These are phyloP conservation scores for Cryptococcus deneoformans DNA, from an alignment of 1,284 basidiomycete genomes.

Conservation along the genomic window DNA sequence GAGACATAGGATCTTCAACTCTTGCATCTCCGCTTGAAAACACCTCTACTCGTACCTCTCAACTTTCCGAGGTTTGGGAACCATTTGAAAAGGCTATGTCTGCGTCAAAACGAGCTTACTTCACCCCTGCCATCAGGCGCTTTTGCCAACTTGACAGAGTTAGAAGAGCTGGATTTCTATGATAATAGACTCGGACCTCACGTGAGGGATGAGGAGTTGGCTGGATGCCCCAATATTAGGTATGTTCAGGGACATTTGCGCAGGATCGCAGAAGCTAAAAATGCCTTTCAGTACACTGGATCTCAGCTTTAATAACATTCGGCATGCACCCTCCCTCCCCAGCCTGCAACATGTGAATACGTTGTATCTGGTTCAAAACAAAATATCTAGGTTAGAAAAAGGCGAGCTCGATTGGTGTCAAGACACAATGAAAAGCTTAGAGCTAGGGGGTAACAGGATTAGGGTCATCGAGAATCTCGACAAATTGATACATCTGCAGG, in stretches of 20 bases:
- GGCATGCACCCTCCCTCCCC: conserved; percentile 59
- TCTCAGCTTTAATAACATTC: conserved; percentile 91
- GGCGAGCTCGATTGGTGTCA: conserved; percentile 60
- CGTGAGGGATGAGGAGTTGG: conserved; percentile 60
- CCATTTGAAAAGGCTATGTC: conserved; percentile 71
- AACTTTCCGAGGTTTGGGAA: conserved; percentile 65
- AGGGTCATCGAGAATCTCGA: conserved; percentile 87
- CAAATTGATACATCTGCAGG: conserved; percentile 76
- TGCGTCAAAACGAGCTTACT: conserved; percentile 81
- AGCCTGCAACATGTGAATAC: conserved; percentile 60
- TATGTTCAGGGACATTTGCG: not conserved
- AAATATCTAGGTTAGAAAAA: conserved; percentile 72
- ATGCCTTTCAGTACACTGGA: conserved; percentile 69
- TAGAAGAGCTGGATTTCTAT: conserved; percentile 92
- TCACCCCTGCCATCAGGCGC: conserved; percentile 65
- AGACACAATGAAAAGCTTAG: conserved; percentile 71
- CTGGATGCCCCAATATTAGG: conserved; percentile 60
- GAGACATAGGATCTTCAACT: conserved; percentile 76
- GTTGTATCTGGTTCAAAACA: conserved; percentile 95
- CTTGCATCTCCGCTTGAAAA: conserved; percentile 71
- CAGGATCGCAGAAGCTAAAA: not conserved
- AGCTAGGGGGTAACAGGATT: conserved; percentile 93
- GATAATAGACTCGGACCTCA: conserved; percentile 84
- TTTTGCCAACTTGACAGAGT: conserved; percentile 61
- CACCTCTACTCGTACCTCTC: conserved; percentile 58